phyloP scores from a whole-genome alignment of 1,284 basidiomycete genomes.

The Somion occarium region DNA sequence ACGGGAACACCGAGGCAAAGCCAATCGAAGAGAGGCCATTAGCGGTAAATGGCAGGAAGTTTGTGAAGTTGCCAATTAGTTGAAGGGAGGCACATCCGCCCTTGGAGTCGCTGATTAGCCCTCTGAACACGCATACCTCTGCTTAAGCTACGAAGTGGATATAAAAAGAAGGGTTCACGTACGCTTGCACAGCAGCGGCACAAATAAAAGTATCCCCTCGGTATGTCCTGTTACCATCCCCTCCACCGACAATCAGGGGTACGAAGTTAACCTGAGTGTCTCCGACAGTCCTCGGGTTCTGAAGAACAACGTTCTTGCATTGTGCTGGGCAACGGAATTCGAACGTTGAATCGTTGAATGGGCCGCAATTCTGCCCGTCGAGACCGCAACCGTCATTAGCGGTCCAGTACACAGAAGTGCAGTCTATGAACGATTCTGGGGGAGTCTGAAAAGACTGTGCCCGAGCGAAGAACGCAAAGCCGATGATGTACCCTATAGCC shows the following conservation, averaged over 20 bases:
- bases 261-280: conserved; percentile 58
- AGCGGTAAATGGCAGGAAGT: conserved; percentile 55
- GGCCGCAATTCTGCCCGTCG: conserved; percentile 62
- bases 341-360: conserved; percentile 59
- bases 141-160: conserved; percentile 1
- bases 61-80: conserved; percentile 66
- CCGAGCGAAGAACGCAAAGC: conserved; percentile 68
- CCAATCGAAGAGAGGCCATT: conserved; percentile 68
- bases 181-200: conserved; percentile 82
- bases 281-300: conserved; percentile 79
- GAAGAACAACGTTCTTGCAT: conserved; percentile 62
- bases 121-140: conserved; percentile 38
- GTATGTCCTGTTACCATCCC: conserved; percentile 65
- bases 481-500: conserved; percentile 62
- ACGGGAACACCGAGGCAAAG: conserved; percentile 74
- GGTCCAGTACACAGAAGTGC: conserved; percentile 69
- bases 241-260: conserved; percentile 82
- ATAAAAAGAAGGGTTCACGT: conserved; percentile 25
- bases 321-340: conserved; percentile 82
- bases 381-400: conserved; percentile 74
- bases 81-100: conserved; percentile 79
- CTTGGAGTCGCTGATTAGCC: conserved; percentile 54
- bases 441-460: conserved; percentile 69
- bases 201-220: conserved; percentile 85
- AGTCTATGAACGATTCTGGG: conserved; percentile 55